phyloP scores from a whole-genome alignment of 768 basidiomycete genomes.

The Rhodotorula toruloides region DNA sequence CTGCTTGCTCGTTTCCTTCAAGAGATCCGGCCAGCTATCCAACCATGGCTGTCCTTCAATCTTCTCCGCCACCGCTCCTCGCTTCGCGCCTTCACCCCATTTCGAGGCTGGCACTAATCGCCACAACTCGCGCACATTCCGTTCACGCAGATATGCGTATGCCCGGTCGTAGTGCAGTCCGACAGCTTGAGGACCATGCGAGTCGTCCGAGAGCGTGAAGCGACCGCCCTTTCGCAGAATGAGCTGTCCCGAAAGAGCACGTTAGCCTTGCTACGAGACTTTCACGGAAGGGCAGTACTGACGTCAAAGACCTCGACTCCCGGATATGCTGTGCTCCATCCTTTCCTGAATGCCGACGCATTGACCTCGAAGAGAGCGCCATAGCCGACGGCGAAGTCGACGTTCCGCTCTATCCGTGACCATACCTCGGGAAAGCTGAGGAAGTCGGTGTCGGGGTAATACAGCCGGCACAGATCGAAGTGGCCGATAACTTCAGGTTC shows the following conservation, averaged over 20 bases:
- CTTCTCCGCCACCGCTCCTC: background rate
- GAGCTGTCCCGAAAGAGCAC: slow-evolving; percentile 51
- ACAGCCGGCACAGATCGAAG: slow-evolving; percentile 85
- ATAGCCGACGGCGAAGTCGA: slow-evolving; percentile 65
- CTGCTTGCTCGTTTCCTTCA: background rate
- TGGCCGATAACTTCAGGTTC: slow-evolving; percentile 88
- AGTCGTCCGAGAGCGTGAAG: slow-evolving; percentile 88
- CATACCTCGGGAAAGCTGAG: slow-evolving; percentile 56
- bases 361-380: slow-evolving; percentile 92
- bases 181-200: slow-evolving; percentile 81
- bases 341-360: slow-evolving; percentile 84
- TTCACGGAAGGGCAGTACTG: slow-evolving; percentile 41
- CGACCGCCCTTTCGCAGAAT: slow-evolving; percentile 66
- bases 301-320: slow-evolving; percentile 70
- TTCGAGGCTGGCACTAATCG: slow-evolving; percentile 40
- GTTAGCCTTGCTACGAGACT: no score
- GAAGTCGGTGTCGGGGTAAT: slow-evolving; percentile 54
- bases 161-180: slow-evolving; percentile 74
- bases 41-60: slow-evolving; percentile 16
- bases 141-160: slow-evolving; percentile 59
- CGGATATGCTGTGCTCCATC: slow-evolving; percentile 81
- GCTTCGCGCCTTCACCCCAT: background rate
- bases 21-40: slow-evolving; percentile 2
- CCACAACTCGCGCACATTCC: slow-evolving; percentile 56
- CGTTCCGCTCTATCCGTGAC: slow-evolving; percentile 66